Evolutionary conservation across 306 rosid species (phyloP), one percentile per base, ranked within the genome.

Genomic region (Benincasa hispida): DNA sequence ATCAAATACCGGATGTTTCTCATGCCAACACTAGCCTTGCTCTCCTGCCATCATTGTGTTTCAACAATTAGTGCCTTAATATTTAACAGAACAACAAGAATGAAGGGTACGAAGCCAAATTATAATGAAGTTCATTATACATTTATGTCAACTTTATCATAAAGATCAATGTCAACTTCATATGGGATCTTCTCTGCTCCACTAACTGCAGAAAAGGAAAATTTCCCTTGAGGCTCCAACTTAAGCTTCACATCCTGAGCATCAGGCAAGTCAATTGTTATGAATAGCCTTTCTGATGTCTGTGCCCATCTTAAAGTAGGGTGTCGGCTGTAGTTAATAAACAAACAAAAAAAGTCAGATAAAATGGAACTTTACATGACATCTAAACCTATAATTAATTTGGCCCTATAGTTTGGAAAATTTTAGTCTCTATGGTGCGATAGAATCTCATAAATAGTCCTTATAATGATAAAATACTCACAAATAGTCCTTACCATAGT

Each of bases 221-320:
- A 83, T 32, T 87, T 86, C 62, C 97, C 97, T 65, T 91, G 93
- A 35, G 97, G 93, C 51, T 89, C 89, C 57, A 91, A 81, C 63
- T 78, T 77, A 72, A 89, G 84, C 79, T 89, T 91, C 80, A 88
- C 89, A 80, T 89, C 87, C 76, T 85, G 86, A 28, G 92, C 88
- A 85, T 91, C 94, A 18, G 94, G 91, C 60, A 86, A 68, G 61
- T 86, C 89, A 53, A 91, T 62, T 72, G 94, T 91, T 63, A 91
- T 74, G 83, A 74, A 84, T 28, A 89, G 59, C 32, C 77, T 82
- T 56, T 89, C 92, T 45, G 84, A 75, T 74, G 92, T 87, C 82
- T 91, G 92, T 55, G 94, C 97, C 94, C 97, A 91, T 79, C 82
- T 86, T 82, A 88, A 85, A n/a, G 62, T 41, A 25, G 97, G 97